Evolutionary conservation across 495 filamentous ascomycete genomes (phyloP).

Genomic region (Xylaria grammica): DNA sequence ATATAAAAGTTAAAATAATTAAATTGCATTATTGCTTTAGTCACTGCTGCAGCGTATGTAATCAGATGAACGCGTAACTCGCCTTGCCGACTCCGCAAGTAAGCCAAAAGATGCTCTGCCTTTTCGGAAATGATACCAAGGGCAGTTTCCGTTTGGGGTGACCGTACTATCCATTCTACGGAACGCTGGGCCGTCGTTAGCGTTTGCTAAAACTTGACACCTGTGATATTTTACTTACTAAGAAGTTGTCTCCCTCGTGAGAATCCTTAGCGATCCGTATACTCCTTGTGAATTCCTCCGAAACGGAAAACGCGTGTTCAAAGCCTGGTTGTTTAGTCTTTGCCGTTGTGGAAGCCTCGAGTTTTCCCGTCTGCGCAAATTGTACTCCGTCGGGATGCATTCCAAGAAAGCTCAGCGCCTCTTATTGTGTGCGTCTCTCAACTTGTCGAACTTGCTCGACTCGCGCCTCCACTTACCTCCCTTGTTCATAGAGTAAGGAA

Average conservation of each 20-base stretch:
- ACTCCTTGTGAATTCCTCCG: conserved; percentile 41
- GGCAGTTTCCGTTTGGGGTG: conserved; percentile 36
- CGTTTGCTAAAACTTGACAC: background rate
- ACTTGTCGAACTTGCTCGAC: conserved; percentile 56
- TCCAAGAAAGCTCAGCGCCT: conserved; percentile 37
- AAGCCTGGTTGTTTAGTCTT: conserved; percentile 16
- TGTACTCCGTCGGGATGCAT: conserved; percentile 30
- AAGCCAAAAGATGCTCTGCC: conserved; percentile 54
- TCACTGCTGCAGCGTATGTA: conserved; percentile 58
- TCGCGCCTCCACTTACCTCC: conserved; percentile 52
- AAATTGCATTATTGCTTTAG: conserved; percentile 57
- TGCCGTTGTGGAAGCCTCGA: conserved; percentile 5
- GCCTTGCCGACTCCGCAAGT: conserved; percentile 33
- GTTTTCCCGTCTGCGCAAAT: conserved; percentile 32
- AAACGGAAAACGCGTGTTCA: conserved; percentile 39
- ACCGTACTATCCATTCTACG: conserved; percentile 47
- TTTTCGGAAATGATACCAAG: conserved; percentile 61
- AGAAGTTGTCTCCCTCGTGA: conserved; percentile 31
- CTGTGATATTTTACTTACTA: conserved; percentile 29
- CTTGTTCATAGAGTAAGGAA: too few species aligned
- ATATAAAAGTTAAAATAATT: conserved; percentile 54
- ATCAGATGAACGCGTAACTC: conserved; percentile 43
- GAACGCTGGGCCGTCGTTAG: conserved; percentile 38
- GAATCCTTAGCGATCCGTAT: conserved; percentile 21
- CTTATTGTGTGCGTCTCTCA: conserved; percentile 39